Percentiles rank a stretch among this genome's conserved stretches.
These are phyloP conservation scores for Boletus patriciae DNA, from an alignment of 768 basidiomycete genomes.

Conservation along the genomic window DNA sequence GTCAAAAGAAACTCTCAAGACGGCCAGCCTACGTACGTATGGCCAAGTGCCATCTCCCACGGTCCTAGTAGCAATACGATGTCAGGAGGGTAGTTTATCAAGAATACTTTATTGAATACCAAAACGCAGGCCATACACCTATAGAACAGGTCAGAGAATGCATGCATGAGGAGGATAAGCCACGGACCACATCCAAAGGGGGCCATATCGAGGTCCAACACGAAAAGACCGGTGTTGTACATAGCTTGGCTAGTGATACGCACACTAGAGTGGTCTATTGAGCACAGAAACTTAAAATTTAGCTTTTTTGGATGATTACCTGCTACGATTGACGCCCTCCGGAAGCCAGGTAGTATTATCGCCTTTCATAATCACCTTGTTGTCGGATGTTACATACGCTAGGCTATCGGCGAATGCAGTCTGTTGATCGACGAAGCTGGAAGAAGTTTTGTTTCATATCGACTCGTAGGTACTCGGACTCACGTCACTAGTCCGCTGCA, in stretches of 20 bases:
- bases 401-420: conserved; percentile 55
- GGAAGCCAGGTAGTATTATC: conserved; percentile 62
- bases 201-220: conserved; percentile 79
- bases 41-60: conserved; percentile 62
- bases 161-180: not conserved
- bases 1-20: conserved; percentile 2
- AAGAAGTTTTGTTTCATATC: conserved; percentile 11
- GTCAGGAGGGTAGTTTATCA: conserved; percentile 1
- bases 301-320: conserved; percentile 39
- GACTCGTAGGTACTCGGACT: conserved; percentile 24
- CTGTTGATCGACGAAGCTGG: conserved; percentile 59
- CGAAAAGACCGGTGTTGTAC: conserved; percentile 79
- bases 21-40: conserved; percentile 41
- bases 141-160: conserved; percentile 3
- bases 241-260: conserved; percentile 65
- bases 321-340: conserved; percentile 56
- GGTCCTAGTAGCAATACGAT: conserved; percentile 23
- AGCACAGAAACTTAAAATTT: not conserved
- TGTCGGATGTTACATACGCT: conserved; percentile 56
- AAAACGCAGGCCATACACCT: conserved; percentile 86
- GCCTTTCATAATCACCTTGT: conserved; percentile 72
- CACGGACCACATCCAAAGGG: conserved; percentile 82
- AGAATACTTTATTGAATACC: conserved; percentile 40
- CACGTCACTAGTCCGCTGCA: conserved; percentile 71
- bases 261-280: conserved; percentile 47